Conservation (phyloP, 768 basidiomycete genomes). For the Trametes coccinea region DNA sequence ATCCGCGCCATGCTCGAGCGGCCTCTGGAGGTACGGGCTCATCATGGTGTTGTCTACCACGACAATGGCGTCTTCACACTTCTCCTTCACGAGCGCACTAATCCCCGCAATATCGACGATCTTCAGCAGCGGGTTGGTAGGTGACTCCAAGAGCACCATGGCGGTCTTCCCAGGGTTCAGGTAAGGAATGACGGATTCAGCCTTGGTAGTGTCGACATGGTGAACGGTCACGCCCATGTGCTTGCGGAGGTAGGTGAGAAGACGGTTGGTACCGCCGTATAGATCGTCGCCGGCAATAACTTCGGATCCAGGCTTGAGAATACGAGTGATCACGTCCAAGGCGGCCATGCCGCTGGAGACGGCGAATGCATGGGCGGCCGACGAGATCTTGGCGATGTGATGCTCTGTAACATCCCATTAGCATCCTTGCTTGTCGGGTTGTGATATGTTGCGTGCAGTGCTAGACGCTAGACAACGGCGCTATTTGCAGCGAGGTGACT, state of each 20-base stretch:
- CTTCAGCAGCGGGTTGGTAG: constrained; percentile 96
- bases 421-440: neutral
- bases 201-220: constrained; percentile 90
- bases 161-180: constrained; percentile 75
- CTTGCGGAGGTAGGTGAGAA: constrained; percentile 83
- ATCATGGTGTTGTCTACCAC: constrained; percentile 99
- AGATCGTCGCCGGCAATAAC: constrained; percentile 96
- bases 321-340: constrained; percentile 88
- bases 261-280: constrained; percentile 96
- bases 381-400: constrained; percentile 96
- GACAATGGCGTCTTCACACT: constrained; percentile 75
- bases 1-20: constrained; percentile 94
- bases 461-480: neutral
- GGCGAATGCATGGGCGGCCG: constrained; percentile 84
- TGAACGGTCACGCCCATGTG: constrained; percentile 89
- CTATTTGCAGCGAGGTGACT: neutral
- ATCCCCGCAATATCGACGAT: constrained; percentile 88
- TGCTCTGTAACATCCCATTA: constrained; percentile 67
- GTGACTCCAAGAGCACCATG: constrained; percentile 97
- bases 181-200: constrained; percentile 58
- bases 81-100: constrained; percentile 79
- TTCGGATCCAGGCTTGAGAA: constrained; percentile 94
- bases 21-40: constrained; percentile 96
- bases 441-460: too few relatives aligned
- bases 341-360: constrained; percentile 99